These are phyloP conservation scores for Mrakia gelida DNA, from an alignment of 768 basidiomycete species.

Conservation along the genomic window DNA sequence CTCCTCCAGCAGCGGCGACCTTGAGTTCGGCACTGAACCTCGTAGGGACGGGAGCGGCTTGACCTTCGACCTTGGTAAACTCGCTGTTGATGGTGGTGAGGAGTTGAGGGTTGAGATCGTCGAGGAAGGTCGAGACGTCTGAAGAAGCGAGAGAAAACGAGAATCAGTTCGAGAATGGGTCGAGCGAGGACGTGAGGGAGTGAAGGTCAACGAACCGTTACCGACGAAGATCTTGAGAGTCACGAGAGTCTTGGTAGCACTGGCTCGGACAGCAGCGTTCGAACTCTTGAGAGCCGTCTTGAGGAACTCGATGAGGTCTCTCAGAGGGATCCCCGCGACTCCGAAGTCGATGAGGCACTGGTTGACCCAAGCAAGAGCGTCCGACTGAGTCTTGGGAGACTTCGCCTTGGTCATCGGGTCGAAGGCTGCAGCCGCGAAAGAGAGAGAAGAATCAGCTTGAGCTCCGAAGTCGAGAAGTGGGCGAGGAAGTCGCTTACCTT, in stretches of 20 bases:
- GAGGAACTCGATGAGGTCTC: constrained; percentile 82
- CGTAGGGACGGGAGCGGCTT: constrained; percentile 68
- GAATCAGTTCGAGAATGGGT: constrained; percentile 15
- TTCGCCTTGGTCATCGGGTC: constrained; percentile 92
- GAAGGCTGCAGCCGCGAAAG: constrained; percentile 58
- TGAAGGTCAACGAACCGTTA: constrained; percentile 55
- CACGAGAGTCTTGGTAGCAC: constrained; percentile 86
- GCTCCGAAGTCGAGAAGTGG: no score
- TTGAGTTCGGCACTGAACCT: constrained; percentile 69
- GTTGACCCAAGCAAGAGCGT: constrained; percentile 84
- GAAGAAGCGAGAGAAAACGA: constrained; percentile 15
- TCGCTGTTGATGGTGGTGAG: constrained; percentile 82
- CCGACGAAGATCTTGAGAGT: constrained; percentile 90
- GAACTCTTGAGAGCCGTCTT: constrained; percentile 84
- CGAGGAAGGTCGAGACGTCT: constrained; percentile 88
- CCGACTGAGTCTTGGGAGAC: constrained; percentile 92
- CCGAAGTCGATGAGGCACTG: constrained; percentile 84
- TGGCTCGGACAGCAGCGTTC: constrained; percentile 87
- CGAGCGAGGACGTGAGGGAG: constrained; percentile 29
- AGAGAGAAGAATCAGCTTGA: neutral
- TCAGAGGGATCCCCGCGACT: constrained; percentile 74
- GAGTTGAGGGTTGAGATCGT: constrained; percentile 90
- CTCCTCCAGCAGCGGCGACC: constrained; percentile 50
- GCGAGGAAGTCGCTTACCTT: constrained; percentile 56
- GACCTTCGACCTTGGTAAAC: constrained; percentile 86